These are phyloP conservation scores for Nitzschia sp. DNA, from an alignment of 108 stramenopile species.

Conservation along the genomic window DNA sequence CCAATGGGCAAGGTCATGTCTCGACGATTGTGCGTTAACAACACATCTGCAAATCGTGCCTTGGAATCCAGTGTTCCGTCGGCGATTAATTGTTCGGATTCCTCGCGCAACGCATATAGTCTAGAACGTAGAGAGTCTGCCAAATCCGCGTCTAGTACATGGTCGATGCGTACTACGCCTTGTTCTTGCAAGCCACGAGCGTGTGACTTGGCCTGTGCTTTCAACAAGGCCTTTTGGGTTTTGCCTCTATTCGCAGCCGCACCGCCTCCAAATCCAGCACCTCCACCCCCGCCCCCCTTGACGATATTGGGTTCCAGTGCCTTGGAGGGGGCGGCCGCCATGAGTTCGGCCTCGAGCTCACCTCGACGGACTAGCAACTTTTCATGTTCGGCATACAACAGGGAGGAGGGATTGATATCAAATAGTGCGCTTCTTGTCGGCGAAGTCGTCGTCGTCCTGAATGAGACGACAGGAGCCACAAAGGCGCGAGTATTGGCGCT, in stretches of 20 bases:
- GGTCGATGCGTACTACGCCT: slow-evolving; percentile 80
- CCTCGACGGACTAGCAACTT: slow-evolving; percentile 61
- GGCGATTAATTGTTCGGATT: slow-evolving; percentile 46
- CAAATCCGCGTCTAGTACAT: slow-evolving; percentile 48
- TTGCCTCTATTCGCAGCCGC: slow-evolving; percentile 2
- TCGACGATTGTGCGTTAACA: slow-evolving; percentile 74
- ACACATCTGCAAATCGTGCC: slow-evolving; percentile 80
- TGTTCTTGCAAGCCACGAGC: slow-evolving; percentile 60
- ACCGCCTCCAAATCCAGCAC: slow-evolving; percentile 49
- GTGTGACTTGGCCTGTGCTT: slow-evolving; percentile 56
- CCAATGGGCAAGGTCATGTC: slow-evolving; percentile 78
- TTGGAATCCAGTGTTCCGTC: slow-evolving; percentile 37
- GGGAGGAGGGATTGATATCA: slow-evolving; percentile 3
- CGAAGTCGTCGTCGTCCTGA: background rate
- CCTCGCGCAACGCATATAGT: slow-evolving; percentile 44
- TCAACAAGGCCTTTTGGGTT: slow-evolving; percentile 25
- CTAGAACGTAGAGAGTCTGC: slow-evolving; percentile 62
- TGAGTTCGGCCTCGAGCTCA: slow-evolving; percentile 51
- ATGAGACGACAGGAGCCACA: too few species aligned
- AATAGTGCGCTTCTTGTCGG: background rate
- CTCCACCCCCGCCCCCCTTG: slow-evolving; percentile 47
- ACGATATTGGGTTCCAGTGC: slow-evolving; percentile 41
- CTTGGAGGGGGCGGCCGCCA: slow-evolving; percentile 9
- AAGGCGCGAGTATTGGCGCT: too few species aligned
- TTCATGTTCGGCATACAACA: slow-evolving; percentile 77